Evolutionary conservation across 345 rosid genomes (phyloP).

Genomic region (Pelargonium nanum): DNA sequence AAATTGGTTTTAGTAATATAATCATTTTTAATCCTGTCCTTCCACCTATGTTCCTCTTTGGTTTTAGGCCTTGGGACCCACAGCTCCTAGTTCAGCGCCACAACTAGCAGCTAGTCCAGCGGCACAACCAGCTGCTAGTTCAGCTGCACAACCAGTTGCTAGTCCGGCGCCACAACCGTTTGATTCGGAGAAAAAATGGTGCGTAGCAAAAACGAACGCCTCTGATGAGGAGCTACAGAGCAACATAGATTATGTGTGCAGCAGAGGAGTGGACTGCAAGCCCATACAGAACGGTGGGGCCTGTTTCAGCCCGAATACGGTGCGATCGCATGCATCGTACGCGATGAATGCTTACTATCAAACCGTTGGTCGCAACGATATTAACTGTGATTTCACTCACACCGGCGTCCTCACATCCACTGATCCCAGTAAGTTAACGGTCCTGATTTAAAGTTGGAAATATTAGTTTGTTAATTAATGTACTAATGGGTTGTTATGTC

Average conservation of each 20-base stretch:
- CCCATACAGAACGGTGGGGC: conserved; percentile 47
- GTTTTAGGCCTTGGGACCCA: too few species aligned
- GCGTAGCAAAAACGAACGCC: conserved; percentile 39
- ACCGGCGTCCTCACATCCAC: conserved; percentile 36
- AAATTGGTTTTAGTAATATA: too few species aligned
- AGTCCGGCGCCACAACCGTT: conserved; percentile 16
- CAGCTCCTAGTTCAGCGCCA: too few species aligned
- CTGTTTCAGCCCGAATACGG: conserved; percentile 41
- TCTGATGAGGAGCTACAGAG: conserved; percentile 39
- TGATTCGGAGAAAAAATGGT: conserved; percentile 30
- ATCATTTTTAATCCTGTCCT: too few species aligned
- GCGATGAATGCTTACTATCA: conserved; percentile 64
- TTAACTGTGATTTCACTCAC: conserved; percentile 39
- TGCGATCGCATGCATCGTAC: conserved; percentile 55
- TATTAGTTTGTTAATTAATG: too few species aligned
- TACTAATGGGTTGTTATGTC: too few species aligned
- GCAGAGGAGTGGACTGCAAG: conserved; percentile 37
- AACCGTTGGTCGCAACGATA: conserved; percentile 32
- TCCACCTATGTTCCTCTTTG: too few species aligned
- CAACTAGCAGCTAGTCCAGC: conserved; percentile 33
- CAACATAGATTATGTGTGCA: conserved; percentile 61
- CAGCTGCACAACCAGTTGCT: conserved; percentile 12
- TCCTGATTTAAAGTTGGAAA: too few species aligned
- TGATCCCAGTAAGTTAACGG: too few species aligned
- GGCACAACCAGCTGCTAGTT: neutral